Base-by-base conservation (phyloP, 495 filamentous ascomycete species). In the Penicillium alfredii region DNA sequence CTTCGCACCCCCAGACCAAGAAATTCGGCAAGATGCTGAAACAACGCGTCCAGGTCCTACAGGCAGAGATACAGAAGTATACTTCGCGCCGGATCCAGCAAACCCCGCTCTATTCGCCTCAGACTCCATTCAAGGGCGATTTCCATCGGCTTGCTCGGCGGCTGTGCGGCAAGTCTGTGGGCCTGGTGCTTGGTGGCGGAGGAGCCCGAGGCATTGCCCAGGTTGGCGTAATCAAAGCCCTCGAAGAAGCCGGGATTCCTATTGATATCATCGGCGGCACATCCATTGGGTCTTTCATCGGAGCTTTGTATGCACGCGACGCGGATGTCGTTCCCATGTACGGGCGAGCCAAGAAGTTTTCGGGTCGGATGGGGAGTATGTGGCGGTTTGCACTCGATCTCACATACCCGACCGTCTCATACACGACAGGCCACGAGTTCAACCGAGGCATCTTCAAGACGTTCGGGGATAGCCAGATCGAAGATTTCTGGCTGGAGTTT, bases 361-460 rank as follows among this genome's bases (percentile, higher is more conserved):
- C 90, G 0, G 89, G 90, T 5, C 81, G 92, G 23, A 97, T 98
- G 92, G 84, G 84, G 26, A 94, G 87, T 55, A 85, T 96, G 66
- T 98, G 92, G 92, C 78, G 92, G 16, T 96, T 98, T 56, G 89
- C 88, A 2, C 71, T 97, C 7, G 92, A 98, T 58, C 57, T 97
- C 44, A 98, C 92, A 6, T 98, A 98, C 60, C 92, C 92, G 0
- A 90, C 87, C 10, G 79, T 78, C 13, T 94, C 89, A 9, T 98
- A 98, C 60, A 98, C 92, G 5, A 98, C 92, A 0, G 92, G 92
- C 3, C 92, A 98, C 58, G 92, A 97, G 51, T 98, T 98, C 75
- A 98, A 98, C 55, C 86, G 92, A 3, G 93, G 93, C 8, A 96
- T 98, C 53, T 98, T 97, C 76, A 97, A 97, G 63, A 88, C 92